These are phyloP conservation scores for Xylariaceae sp. DNA, from an alignment of 2,329 filamentous ascomycete genomes.

Conservation along the genomic window DNA sequence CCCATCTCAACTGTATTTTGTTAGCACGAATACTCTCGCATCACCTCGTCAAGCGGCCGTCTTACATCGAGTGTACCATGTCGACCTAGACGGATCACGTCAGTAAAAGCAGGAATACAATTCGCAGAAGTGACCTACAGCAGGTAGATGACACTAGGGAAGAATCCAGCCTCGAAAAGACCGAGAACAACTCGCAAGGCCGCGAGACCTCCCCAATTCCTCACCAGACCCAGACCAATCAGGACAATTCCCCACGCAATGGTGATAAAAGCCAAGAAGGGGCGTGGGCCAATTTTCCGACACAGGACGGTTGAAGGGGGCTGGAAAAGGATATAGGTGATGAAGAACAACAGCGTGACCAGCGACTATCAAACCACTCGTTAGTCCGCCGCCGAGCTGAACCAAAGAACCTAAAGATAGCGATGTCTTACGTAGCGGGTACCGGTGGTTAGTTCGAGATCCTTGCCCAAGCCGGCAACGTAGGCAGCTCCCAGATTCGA, in stretches of 20 bases:
- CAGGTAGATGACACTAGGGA: conserved; percentile 66
- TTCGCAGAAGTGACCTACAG: conserved; percentile 39
- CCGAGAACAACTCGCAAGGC: conserved; percentile 58
- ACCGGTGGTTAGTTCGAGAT: conserved; percentile 42
- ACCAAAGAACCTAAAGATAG: neutral
- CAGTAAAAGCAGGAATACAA: neutral
- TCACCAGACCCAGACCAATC: conserved; percentile 62
- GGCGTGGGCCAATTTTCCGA: conserved; percentile 60
- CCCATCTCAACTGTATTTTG: conserved; percentile 57
- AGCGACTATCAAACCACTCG: conserved; percentile 41
- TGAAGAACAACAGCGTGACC: conserved; percentile 68
- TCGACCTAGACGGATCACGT: conserved; percentile 35
- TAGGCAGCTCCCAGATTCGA: conserved; percentile 69
- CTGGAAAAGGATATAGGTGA: conserved; percentile 69
- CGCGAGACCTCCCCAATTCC: conserved; percentile 49
- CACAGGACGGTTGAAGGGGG: conserved; percentile 66
- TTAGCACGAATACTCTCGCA: neutral
- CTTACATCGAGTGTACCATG: conserved; percentile 64
- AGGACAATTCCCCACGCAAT: conserved; percentile 58
- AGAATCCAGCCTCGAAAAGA: conserved; percentile 64
- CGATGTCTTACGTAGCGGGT: conserved; percentile 36
- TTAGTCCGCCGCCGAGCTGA: conserved; percentile 1
- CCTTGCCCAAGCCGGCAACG: conserved; percentile 60
- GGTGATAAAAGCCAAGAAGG: conserved; percentile 52
- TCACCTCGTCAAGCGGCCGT: neutral